These are phyloP conservation scores for Hibiscus mutabilis DNA, from an alignment of 345 rosid species.

Conservation along the genomic window DNA sequence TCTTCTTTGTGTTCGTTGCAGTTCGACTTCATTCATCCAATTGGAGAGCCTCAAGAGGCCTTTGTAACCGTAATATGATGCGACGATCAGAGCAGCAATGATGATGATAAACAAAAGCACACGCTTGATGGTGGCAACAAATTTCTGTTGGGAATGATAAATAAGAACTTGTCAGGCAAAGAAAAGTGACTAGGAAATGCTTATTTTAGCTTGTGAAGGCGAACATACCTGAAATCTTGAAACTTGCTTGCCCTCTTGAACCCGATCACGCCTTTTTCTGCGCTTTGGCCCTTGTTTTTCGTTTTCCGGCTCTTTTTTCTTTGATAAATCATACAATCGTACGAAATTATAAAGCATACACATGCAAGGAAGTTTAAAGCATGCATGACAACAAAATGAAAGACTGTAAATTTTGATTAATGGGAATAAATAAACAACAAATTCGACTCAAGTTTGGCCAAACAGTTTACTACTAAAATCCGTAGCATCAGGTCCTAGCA, in stretches of 20 bases:
- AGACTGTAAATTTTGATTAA: neutral
- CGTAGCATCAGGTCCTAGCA: neutral
- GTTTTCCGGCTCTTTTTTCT: conserved; percentile 52
- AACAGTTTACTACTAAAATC: too few relatives aligned
- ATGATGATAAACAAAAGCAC: conserved; percentile 35
- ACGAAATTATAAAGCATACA: conserved; percentile 1
- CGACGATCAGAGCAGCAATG: conserved; percentile 26
- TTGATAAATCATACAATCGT: neutral
- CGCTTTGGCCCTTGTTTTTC: conserved; percentile 52
- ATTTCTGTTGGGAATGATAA: conserved; percentile 43
- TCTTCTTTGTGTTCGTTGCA: neutral
- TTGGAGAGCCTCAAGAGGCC: conserved; percentile 66
- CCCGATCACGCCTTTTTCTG: conserved; percentile 52
- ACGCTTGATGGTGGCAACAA: conserved; percentile 33
- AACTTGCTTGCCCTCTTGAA: conserved; percentile 39
- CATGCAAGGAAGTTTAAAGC: neutral
- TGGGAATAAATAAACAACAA: too few relatives aligned
- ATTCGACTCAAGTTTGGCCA: too few relatives aligned
- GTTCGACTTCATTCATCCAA: conserved; percentile 34
- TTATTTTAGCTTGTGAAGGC: neutral
- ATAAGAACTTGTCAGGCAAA: neutral
- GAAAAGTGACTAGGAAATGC: neutral
- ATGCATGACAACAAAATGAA: neutral
- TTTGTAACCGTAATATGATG: conserved; percentile 65
- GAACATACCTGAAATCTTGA: conserved; percentile 55